Evolutionary conservation across 2,329 filamentous ascomycete genomes (phyloP), one percentile per base, ranked within the genome.

Genomic region (Colletotrichum navitas): DNA sequence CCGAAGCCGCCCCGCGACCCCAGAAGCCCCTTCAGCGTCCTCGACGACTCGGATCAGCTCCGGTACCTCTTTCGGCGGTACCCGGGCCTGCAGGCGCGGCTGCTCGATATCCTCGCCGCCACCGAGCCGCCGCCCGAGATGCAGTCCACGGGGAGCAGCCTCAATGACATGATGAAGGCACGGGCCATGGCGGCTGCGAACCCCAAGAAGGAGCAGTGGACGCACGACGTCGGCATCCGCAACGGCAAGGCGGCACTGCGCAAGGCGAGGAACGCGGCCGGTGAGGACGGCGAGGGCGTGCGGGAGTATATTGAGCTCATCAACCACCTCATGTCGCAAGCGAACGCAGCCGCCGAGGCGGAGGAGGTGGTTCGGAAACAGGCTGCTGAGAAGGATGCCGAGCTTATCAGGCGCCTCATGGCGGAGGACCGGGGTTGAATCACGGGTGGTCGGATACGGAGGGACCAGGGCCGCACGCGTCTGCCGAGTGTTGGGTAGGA

Each of bases 231-330:
- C 7, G 90, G 90, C 8, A 83, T 90, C 60, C 82, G 85, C 65
- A 85, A 85, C 26, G 90, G 88, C 1, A 85, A 88, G 55, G 82
- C 85, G 26, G 85, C 85, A 18, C 80, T 92, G 69, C 85, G 85
- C 52, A 83, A 79, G 65, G 86, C 87, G 43, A 83, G 87, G 68
- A 81, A 82, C 41, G 83, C 84, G 39, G 83, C 85, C 1, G 84
- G 85, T n/a, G 84, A 86, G 74, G 86, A 86, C 68, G 88, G 88
- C 39, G 88, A 91, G 74, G 89, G 83, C 5, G 82, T 92, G 39
- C 82, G 86, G 63, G 90, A 91, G 78, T 92, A 90, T 76, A 87
- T 85, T 58, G 87, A 88, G 72, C 80, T 91, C 29, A 84, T 91
- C 24, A 76, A 86, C 59, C 82, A 85, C 67, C 79, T 90, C 43